These are phyloP conservation scores for Globisporangium nunn DNA, from an alignment of 352 stramenopile species.

Conservation along the genomic window DNA sequence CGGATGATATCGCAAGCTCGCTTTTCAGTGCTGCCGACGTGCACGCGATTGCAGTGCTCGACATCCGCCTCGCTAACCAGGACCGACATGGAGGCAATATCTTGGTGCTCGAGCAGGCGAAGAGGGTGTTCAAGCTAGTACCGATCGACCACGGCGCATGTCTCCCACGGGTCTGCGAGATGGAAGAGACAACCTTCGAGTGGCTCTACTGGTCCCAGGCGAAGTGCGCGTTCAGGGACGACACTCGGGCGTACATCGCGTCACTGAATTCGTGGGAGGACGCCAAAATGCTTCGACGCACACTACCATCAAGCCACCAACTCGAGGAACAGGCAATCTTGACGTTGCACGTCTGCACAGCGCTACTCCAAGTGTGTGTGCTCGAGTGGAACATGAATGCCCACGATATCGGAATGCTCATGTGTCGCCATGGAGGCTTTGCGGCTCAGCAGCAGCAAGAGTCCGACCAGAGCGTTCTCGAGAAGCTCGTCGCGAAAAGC, in stretches of 20 bases:
- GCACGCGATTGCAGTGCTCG: slow-evolving; percentile 64
- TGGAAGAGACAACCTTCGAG: slow-evolving; percentile 57
- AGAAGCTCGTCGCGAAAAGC: slow-evolving; percentile 20
- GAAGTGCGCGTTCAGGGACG: slow-evolving; percentile 29
- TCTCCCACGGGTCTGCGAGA: slow-evolving; percentile 32
- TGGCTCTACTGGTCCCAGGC: slow-evolving; percentile 72
- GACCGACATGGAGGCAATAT: slow-evolving; percentile 79
- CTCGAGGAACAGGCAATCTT: slow-evolving; percentile 35
- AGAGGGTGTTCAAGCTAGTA: slow-evolving; percentile 31
- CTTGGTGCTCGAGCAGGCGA: slow-evolving; percentile 29
- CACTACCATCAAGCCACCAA: slow-evolving; percentile 15
- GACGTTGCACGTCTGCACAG: slow-evolving; percentile 44
- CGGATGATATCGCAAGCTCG: slow-evolving; percentile 43
- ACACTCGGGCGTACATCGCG: slow-evolving; percentile 27
- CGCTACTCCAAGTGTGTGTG: slow-evolving; percentile 41
- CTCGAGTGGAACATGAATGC: slow-evolving; percentile 37
- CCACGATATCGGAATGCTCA: slow-evolving; percentile 44
- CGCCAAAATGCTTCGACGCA: slow-evolving; percentile 20
- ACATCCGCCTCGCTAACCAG: slow-evolving; percentile 77
- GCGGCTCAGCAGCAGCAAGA: slow-evolving; percentile 15
- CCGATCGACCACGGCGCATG: slow-evolving; percentile 78
- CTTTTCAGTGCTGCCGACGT: slow-evolving; percentile 46
- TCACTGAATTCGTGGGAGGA: slow-evolving; percentile 30
- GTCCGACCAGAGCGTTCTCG: slow-evolving; percentile 26
- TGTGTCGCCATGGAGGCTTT: slow-evolving; percentile 33